Percentiles rank a stretch among this genome's conserved stretches.
These are phyloP conservation scores for Apiotrichum domesticum DNA, from an alignment of 1,284 basidiomycete species.

Conservation along the genomic window DNA sequence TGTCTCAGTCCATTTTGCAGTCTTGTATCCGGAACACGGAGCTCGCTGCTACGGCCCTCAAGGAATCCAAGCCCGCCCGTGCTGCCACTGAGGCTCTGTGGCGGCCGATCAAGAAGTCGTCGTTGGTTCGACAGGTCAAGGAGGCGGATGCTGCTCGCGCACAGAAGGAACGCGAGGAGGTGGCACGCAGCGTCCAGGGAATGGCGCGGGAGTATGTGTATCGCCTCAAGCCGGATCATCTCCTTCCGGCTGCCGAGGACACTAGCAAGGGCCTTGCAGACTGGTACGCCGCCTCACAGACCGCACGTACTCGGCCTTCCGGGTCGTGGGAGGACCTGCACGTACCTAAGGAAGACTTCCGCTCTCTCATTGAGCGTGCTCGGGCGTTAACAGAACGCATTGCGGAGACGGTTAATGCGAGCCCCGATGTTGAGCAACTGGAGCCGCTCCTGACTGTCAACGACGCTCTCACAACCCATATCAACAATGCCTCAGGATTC, in stretches of 20 bases:
- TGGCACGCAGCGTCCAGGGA: conserved; percentile 37
- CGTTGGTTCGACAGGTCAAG: conserved; percentile 46
- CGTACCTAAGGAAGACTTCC: conserved; percentile 39
- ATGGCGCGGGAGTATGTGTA: conserved; percentile 43
- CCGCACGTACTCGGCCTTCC: conserved; percentile 10
- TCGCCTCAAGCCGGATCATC: conserved; percentile 52
- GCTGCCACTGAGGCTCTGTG: conserved; percentile 44
- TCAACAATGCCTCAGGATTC: conserved; percentile 39
- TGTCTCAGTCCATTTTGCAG: conserved; percentile 49
- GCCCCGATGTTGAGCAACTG: conserved; percentile 40
- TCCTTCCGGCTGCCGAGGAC: conserved; percentile 55
- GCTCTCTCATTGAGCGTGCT: conserved; percentile 50
- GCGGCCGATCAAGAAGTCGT: conserved; percentile 49
- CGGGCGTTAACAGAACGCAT: conserved; percentile 58
- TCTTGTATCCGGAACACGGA: conserved; percentile 89
- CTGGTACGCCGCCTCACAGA: conserved; percentile 29
- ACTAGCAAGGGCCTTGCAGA: conserved; percentile 40
- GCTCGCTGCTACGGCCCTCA: conserved; percentile 40
- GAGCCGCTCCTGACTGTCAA: conserved; percentile 65
- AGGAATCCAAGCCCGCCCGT: conserved; percentile 10
- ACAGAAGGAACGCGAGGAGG: conserved; percentile 35
- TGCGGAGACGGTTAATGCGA: conserved; percentile 54
- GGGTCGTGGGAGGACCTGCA: conserved; percentile 40
- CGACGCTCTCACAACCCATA: conserved; percentile 58
- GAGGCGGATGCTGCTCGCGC: conserved; percentile 42